phyloP scores from a whole-genome alignment of 2,329 filamentous ascomycete genomes.

The Trichoderma cornu-damae region DNA sequence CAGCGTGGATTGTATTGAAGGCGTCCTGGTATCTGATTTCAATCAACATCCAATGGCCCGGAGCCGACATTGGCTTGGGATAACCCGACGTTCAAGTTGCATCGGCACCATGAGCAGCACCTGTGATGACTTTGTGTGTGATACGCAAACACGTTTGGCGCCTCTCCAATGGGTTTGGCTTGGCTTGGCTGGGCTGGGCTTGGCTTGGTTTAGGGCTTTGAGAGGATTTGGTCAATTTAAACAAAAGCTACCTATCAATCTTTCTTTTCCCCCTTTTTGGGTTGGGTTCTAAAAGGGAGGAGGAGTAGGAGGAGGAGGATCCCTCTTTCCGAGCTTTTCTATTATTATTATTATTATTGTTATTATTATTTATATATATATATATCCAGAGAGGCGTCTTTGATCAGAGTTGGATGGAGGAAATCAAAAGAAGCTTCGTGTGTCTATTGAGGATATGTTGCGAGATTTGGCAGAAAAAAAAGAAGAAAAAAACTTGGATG shows the following conservation, averaged over 20 bases:
- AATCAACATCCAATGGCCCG: background rate
- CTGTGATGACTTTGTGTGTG: conserved; percentile 1
- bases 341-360: too few relatives aligned
- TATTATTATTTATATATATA: too few relatives aligned
- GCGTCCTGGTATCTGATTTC: conserved; percentile 2
- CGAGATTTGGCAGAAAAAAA: too few relatives aligned
- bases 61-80: background rate
- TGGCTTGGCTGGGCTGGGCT: background rate
- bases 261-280: background rate
- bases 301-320: too few relatives aligned
- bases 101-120: background rate
- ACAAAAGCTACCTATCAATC: background rate
- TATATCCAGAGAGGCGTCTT: too few relatives aligned
- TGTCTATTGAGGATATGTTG: background rate
- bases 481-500: background rate
- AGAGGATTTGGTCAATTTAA: background rate
- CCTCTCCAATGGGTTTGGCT: background rate
- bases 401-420: background rate
- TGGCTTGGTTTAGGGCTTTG: background rate
- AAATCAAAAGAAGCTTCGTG: too few relatives aligned
- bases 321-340: too few relatives aligned
- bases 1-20: background rate
- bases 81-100: background rate
- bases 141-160: conserved; percentile 6
- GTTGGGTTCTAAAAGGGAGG: too few relatives aligned